Percentiles rank a stretch among this genome's conserved stretches.
Evolutionary conservation across 2,329 filamentous ascomycete species (phyloP).

Genomic region (Aspergillus udagawae): DNA sequence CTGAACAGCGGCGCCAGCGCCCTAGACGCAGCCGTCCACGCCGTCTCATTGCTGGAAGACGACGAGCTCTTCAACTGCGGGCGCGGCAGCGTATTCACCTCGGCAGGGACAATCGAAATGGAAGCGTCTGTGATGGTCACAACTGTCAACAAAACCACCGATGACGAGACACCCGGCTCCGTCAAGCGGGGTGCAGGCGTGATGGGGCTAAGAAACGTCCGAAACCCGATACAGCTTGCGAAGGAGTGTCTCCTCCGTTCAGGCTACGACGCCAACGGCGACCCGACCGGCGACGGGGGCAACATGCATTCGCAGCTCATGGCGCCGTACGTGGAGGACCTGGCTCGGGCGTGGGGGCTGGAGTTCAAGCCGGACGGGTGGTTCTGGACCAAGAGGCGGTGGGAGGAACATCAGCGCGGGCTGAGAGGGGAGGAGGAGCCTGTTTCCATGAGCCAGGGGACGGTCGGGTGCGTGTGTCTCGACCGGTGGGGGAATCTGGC

Average conservation of each 20-base stretch:
- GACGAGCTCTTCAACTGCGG: conserved; percentile 80
- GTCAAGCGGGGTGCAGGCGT: conserved; percentile 76
- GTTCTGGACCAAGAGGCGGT: conserved; percentile 73
- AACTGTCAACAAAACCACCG: conserved; percentile 16
- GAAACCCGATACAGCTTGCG: conserved; percentile 74
- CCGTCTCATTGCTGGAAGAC: conserved; percentile 72
- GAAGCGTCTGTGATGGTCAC: conserved; percentile 87
- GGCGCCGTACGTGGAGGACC: conserved; percentile 63
- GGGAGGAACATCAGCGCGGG: conserved; percentile 71
- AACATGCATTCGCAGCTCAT: conserved; percentile 62
- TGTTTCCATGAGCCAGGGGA: conserved; percentile 67
- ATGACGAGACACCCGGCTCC: conserved; percentile 33
- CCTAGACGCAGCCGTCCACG: conserved; percentile 69
- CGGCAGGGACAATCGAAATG: conserved; percentile 76
- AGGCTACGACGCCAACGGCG: conserved; percentile 56
- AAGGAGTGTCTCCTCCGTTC: conserved; percentile 60
- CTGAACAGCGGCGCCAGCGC: conserved; percentile 52
- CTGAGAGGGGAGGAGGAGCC: conserved; percentile 36
- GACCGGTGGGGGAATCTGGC: conserved; percentile 73
- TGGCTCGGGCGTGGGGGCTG: conserved; percentile 61
- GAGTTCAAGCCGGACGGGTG: conserved; percentile 66
- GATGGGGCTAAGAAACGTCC: conserved; percentile 68
- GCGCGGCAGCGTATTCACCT: conserved; percentile 81
- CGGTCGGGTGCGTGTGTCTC: conserved; percentile 75
- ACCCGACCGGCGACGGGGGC: conserved; percentile 35